Evolutionary conservation across 192 early-diverging fungal genomes (phyloP).

Genomic region (Podila verticillata): DNA sequence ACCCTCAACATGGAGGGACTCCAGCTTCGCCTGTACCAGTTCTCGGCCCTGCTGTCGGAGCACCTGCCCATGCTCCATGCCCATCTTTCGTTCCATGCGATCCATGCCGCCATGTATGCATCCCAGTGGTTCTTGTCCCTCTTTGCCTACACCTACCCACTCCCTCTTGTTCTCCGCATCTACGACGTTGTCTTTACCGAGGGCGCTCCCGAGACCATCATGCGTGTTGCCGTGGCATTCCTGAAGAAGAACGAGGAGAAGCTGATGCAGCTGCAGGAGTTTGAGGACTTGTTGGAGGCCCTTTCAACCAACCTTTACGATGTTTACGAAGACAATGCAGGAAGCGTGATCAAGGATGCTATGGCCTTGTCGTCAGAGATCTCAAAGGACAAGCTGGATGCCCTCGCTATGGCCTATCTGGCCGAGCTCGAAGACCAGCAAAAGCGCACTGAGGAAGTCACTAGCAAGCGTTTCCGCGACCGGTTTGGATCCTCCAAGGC

Average conservation of each 20-base stretch:
- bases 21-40: constrained; percentile 90
- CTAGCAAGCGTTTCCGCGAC: constrained; percentile 57
- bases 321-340: constrained; percentile 68
- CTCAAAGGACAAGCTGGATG: constrained; percentile 76
- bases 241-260: constrained; percentile 81
- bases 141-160: constrained; percentile 96
- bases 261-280: constrained; percentile 73
- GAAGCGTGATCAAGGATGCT: constrained; percentile 82
- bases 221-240: constrained; percentile 90
- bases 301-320: constrained; percentile 88
- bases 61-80: constrained; percentile 78
- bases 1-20: constrained; percentile 95
- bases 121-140: constrained; percentile 97
- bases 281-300: constrained; percentile 85
- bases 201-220: constrained; percentile 88
- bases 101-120: constrained; percentile 91
- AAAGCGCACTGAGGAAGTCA: constrained; percentile 58
- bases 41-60: constrained; percentile 79
- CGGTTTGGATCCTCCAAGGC: constrained; percentile 45
- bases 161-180: constrained; percentile 88
- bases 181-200: constrained; percentile 94
- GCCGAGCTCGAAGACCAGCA: constrained; percentile 63
- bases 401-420: constrained; percentile 69
- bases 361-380: constrained; percentile 75
- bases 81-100: constrained; percentile 78